These are phyloP conservation scores for Lycium barbarum DNA, from an alignment of 257 asterid species.

Conservation along the genomic window DNA sequence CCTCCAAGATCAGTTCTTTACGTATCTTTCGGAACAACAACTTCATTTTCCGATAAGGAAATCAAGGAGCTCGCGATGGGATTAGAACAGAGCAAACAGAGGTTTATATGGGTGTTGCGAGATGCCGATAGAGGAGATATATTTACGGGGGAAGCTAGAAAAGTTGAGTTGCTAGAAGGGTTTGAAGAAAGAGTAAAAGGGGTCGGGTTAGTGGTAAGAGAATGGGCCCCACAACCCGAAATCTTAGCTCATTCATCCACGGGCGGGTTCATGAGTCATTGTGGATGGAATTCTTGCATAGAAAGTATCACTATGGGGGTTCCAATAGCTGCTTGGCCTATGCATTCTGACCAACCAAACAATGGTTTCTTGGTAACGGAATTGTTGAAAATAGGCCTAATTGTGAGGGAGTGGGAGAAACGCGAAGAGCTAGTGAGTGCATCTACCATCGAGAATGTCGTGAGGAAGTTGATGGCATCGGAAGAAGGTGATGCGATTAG, in stretches of 20 bases:
- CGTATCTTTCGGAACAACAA: too few relatives aligned
- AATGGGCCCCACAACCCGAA: background rate
- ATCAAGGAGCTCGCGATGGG: background rate
- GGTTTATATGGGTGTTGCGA: background rate
- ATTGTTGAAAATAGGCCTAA: background rate
- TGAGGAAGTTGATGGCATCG: background rate
- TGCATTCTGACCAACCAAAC: background rate
- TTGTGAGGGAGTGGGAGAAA: background rate
- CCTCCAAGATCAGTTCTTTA: too few relatives aligned
- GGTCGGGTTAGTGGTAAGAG: background rate
- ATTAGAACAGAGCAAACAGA: background rate
- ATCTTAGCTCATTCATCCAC: background rate
- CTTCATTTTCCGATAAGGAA: too few relatives aligned
- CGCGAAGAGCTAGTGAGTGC: background rate
- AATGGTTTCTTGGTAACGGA: background rate
- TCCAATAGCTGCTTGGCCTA: background rate
- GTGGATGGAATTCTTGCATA: background rate
- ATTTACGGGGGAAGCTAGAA: background rate
- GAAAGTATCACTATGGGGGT: background rate
- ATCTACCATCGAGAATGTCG: background rate
- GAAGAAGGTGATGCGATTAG: background rate
- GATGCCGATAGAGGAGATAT: background rate
- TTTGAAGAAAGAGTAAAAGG: background rate
- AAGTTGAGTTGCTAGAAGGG: background rate
- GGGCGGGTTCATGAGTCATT: background rate